phyloP scores from a whole-genome alignment of 1,284 basidiomycete species.

The Tausonia pullulans region DNA sequence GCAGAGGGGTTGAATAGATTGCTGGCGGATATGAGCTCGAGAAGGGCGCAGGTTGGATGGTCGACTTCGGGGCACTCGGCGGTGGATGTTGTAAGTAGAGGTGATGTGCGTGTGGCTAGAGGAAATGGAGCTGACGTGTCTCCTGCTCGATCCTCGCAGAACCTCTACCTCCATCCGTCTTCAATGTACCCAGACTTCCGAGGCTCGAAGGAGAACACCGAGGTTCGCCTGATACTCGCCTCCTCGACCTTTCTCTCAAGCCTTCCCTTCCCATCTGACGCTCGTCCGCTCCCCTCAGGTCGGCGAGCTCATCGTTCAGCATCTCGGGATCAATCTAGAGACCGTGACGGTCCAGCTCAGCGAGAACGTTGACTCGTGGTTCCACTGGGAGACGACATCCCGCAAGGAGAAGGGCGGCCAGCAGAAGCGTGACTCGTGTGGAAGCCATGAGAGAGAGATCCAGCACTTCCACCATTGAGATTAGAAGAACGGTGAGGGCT shows the following conservation, averaged over 20 bases:
- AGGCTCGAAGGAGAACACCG: slow-evolving; percentile 35
- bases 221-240: slow-evolving; percentile 17
- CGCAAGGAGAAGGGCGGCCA: slow-evolving; percentile 7
- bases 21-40: slow-evolving; percentile 25
- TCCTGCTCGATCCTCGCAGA: slow-evolving; percentile 2
- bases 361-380: slow-evolving; percentile 19
- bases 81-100: slow-evolving; percentile 27
- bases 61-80: slow-evolving; percentile 34
- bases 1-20: background rate
- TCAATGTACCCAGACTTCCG: slow-evolving; percentile 21
- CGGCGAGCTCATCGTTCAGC: slow-evolving; percentile 23
- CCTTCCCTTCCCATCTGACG: background rate
- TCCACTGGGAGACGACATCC: slow-evolving; percentile 7
- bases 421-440: background rate
- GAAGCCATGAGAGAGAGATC: background rate
- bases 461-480: background rate
- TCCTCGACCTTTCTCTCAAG: background rate
- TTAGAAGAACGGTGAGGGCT: no score
- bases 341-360: slow-evolving; percentile 9
- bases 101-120: background rate
- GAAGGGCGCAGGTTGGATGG: slow-evolving; percentile 35
- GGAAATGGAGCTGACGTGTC: background rate
- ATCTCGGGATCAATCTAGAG: slow-evolving; percentile 24
- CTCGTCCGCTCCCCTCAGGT: slow-evolving; percentile 18
- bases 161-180: slow-evolving; percentile 31